These are phyloP conservation scores for Mucor piriformis DNA, from an alignment of 371 early-diverging fungal genomes.

Conservation along the genomic window DNA sequence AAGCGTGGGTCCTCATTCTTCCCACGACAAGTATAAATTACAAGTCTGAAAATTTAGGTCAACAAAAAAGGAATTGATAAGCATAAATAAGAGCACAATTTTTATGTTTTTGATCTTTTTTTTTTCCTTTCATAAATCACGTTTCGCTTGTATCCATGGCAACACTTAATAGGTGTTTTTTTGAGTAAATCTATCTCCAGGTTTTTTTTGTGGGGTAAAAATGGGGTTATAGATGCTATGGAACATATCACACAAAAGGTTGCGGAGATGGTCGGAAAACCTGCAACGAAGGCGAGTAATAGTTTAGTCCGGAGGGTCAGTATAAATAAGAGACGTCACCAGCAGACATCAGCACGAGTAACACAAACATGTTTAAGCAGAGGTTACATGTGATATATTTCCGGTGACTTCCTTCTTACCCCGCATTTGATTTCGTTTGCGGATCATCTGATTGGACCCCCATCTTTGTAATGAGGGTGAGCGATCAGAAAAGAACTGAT, in stretches of 20 bases:
- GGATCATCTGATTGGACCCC: conserved; percentile 21
- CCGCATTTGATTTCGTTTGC: conserved; percentile 25
- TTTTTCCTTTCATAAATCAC: not conserved
- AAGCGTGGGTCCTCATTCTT: not conserved
- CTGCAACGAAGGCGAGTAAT: conserved; percentile 16
- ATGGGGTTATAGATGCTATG: not conserved
- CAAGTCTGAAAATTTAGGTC: not conserved
- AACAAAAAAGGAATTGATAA: conserved; percentile 11
- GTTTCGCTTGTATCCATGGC: too few relatives aligned
- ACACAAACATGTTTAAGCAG: conserved; percentile 5
- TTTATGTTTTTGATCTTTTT: not conserved
- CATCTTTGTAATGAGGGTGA: not conserved
- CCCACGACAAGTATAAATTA: conserved; percentile 4
- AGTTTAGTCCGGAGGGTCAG: conserved; percentile 16
- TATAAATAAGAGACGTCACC: conserved; percentile 8
- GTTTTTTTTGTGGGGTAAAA: not conserved
- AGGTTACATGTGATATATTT: conserved; percentile 24
- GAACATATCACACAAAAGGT: not conserved
- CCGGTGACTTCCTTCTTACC: conserved; percentile 30
- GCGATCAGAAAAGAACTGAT: not conserved
- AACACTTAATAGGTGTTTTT: not conserved
- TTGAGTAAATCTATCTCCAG: not conserved
- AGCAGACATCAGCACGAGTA: not conserved
- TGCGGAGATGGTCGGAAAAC: conserved; percentile 27
- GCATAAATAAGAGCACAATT: conserved; percentile 3